Base-by-base conservation (phyloP, 352 stramenopile genomes). In the Globisporangium uncinulatum region DNA sequence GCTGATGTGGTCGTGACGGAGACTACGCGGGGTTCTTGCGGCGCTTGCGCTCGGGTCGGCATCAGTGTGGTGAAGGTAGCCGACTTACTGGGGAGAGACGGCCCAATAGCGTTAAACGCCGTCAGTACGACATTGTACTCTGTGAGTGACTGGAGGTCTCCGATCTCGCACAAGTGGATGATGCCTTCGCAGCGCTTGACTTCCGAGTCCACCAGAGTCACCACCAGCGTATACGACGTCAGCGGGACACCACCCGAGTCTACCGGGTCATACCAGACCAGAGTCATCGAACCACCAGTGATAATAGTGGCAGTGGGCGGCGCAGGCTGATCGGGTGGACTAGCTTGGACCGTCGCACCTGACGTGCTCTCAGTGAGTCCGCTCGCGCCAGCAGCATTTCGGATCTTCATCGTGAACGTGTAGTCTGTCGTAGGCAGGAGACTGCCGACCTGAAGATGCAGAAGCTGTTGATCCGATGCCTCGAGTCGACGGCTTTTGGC, bases 231-330 rank as follows among this genome's bases (percentile, higher is more conserved):
- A 42, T 82, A 86, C 0, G 65, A 76, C 13, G 59, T 73, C n/a
- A 88, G 54, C 1, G 75, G 66, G 10, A 71, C 41, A 9, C 78
- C 78, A 9, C 78, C 78, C 0, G 67, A 80, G 34, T 88, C 78
- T 0, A 88, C 62, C 0, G 78, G 75, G 32, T 83, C 70, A 0
- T 24, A 46, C 78, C 78, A 88, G 2, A 15, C 37, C 1, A 88
- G 21, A 7, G 46, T 51, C 46, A 85, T 61, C 0, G 78, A 64
- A 3, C 78, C 78, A 6, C 78, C 78, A 1, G 75, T 86, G 7
- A 70, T 59, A 0, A 9, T 7, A 11, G 32, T 51, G 0, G 61
- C 36, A 4, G 8, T 65, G 0, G 75, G 78, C 10, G 65, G 20
- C 4, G 70, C 56, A 4, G 75, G 73, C 14, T 46, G 50, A 4